A percentile compares a stretch with the other conserved stretches of the same genome.
Conservation (phyloP, 805 yeast species). For the Metschnikowia proteae region DNA sequence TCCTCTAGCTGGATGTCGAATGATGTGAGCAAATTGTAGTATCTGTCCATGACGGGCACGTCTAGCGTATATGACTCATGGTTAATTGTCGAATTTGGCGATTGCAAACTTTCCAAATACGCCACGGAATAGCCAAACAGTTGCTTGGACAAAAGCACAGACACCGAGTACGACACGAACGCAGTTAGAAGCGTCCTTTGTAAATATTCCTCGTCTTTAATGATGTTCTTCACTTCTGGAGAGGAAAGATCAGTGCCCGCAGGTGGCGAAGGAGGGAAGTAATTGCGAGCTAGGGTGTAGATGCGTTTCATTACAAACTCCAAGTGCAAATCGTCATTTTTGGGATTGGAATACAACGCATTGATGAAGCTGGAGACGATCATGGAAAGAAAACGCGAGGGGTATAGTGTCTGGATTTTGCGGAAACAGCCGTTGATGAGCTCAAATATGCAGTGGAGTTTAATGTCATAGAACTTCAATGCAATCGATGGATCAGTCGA, state of each 20-base stretch:
- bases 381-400: conserved; percentile 76
- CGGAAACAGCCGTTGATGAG: conserved; percentile 55
- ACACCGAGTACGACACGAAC: conserved; percentile 53
- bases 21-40: conserved; percentile 47
- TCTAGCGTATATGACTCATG: conserved; percentile 17
- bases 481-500: conserved; percentile 6
- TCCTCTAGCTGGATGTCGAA: conserved; percentile 60
- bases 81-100: conserved; percentile 3
- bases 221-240: conserved; percentile 36
- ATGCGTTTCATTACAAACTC: conserved; percentile 54
- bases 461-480: conserved; percentile 45
- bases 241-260: conserved; percentile 38
- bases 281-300: conserved; percentile 57
- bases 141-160: conserved; percentile 23
- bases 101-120: conserved; percentile 13
- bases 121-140: conserved; percentile 24
- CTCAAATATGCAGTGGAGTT: conserved; percentile 66
- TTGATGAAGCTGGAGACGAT: conserved; percentile 57
- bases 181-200: conserved; percentile 65
- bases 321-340: conserved; percentile 23
- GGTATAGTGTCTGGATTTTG: conserved; percentile 64
- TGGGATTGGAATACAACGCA: conserved; percentile 37
- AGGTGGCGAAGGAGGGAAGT: conserved; percentile 38
- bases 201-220: conserved; percentile 55
- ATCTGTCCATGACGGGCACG: conserved; percentile 24